Percentiles rank a stretch among this genome's conserved stretches.
phyloP scores from a whole-genome alignment of 208 protist genomes.

The Leishmania braziliensis region DNA sequence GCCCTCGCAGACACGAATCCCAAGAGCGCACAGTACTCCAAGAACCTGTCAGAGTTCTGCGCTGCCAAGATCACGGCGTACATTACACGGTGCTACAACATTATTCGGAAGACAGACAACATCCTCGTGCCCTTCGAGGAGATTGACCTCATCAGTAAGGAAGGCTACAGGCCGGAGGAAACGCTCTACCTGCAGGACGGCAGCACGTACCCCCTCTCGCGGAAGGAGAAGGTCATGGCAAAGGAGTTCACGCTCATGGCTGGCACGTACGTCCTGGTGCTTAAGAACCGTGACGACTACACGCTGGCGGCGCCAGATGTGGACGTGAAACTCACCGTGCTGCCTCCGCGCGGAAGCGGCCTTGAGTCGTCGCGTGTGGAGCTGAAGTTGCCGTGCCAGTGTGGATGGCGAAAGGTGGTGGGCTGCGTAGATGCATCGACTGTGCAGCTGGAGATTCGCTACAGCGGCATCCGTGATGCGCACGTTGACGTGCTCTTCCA shows the following conservation, averaged over 20 bases:
- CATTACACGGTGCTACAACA: conserved; percentile 75
- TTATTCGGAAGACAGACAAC: conserved; percentile 68
- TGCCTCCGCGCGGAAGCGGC: conserved; percentile 36
- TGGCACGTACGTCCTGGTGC: conserved; percentile 70
- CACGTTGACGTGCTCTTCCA: conserved; percentile 75
- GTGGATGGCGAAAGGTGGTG: conserved; percentile 64
- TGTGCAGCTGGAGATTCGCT: conserved; percentile 46
- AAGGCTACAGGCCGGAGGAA: conserved; percentile 45
- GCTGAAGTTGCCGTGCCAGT: conserved; percentile 53
- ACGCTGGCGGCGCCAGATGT: conserved; percentile 66
- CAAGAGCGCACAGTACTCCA: conserved; percentile 40
- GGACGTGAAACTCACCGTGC: conserved; percentile 40
- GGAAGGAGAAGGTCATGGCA: conserved; percentile 47
- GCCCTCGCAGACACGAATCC: conserved; percentile 46
- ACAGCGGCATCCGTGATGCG: conserved; percentile 66
- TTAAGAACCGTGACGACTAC: conserved; percentile 84
- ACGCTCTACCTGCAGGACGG: conserved; percentile 61
- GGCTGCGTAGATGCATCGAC: conserved; percentile 46
- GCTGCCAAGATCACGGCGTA: conserved; percentile 64
- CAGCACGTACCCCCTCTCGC: conserved; percentile 37
- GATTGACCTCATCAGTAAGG: conserved; percentile 50
- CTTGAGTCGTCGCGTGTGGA: conserved; percentile 37
- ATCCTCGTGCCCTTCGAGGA: conserved; percentile 71
- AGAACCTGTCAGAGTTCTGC: conserved; percentile 66
- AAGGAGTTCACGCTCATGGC: conserved; percentile 49